These are phyloP conservation scores for Phyllosticta citrichinensis DNA, from an alignment of 2,329 filamentous ascomycete species.

Conservation along the genomic window DNA sequence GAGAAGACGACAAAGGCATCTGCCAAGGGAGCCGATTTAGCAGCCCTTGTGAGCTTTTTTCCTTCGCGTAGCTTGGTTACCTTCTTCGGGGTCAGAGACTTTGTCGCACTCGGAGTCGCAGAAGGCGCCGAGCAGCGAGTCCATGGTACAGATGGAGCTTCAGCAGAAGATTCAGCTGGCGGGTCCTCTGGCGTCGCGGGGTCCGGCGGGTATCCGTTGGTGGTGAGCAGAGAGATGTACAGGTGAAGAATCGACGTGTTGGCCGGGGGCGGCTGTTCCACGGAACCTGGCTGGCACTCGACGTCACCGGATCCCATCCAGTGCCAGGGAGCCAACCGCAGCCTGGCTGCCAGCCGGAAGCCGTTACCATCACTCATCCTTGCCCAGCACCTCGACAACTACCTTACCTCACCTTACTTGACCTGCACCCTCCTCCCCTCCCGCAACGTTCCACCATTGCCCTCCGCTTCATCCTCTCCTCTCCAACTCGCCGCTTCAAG, in stretches of 20 bases:
- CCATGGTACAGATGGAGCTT: not conserved
- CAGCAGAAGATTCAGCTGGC: not conserved
- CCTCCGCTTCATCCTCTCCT: not conserved
- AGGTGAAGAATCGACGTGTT: not conserved
- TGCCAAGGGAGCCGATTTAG: constrained; percentile 27
- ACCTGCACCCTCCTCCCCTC: not conserved
- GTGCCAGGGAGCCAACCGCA: not conserved
- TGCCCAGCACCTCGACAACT: no score
- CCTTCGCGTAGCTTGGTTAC: constrained; percentile 27
- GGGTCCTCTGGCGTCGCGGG: not conserved
- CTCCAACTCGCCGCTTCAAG: not conserved
- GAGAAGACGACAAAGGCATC: constrained; percentile 86
- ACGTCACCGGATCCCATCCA: not conserved
- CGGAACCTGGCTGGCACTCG: not conserved
- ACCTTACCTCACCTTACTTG: not conserved
- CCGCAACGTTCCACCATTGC: not conserved
- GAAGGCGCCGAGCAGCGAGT: constrained; percentile 19
- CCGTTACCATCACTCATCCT: not conserved
- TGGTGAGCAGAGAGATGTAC: not conserved
- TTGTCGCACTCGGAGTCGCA: constrained; percentile 27
- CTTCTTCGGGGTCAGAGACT: constrained; percentile 51
- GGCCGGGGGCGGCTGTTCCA: not conserved
- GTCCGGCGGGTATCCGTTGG: not conserved
- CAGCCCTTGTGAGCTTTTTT: not conserved
- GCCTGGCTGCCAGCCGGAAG: not conserved